These are phyloP conservation scores for Aureobasidium sp. DNA, from an alignment of 2,329 filamentous ascomycete species.

Conservation along the genomic window DNA sequence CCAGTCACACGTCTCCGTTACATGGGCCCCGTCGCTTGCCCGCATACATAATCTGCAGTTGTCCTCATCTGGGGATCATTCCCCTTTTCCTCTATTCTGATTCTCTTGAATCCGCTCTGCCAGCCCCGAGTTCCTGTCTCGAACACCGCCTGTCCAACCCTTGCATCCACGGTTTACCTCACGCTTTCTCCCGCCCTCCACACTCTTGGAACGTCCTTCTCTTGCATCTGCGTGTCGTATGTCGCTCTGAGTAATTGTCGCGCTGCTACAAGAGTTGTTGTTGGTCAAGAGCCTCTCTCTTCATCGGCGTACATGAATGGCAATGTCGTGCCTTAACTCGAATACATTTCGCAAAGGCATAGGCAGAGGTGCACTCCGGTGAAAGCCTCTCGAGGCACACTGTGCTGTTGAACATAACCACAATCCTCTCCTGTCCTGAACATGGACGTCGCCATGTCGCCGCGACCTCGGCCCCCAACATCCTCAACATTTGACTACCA, in stretches of 20 bases:
- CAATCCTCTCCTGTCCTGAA: background rate
- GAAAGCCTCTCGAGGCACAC: slow-evolving; percentile 17
- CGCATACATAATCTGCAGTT: slow-evolving; percentile 13
- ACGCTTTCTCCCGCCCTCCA: background rate
- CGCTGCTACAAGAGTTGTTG: slow-evolving; percentile 11
- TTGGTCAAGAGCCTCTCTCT: background rate
- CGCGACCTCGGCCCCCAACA: slow-evolving; percentile 17
- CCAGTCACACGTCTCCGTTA: slow-evolving; percentile 8
- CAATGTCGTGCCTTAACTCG: slow-evolving; percentile 14
- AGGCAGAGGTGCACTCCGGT: slow-evolving; percentile 26
- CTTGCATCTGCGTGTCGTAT: slow-evolving; percentile 19
- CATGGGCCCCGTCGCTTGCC: background rate
- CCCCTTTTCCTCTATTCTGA: background rate
- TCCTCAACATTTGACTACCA: slow-evolving; percentile 13
- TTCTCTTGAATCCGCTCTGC: slow-evolving; percentile 1
- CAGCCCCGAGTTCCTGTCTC: background rate
- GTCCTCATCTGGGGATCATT: slow-evolving; percentile 6
- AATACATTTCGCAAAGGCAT: slow-evolving; percentile 26
- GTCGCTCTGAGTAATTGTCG: slow-evolving; percentile 6
- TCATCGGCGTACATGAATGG: slow-evolving; percentile 4
- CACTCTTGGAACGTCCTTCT: slow-evolving; percentile 1
- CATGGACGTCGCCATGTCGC: slow-evolving; percentile 10
- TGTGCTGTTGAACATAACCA: slow-evolving; percentile 1
- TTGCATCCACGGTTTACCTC: background rate
- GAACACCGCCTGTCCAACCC: background rate